Evolutionary conservation across 164 flowering plant genomes (phyloP), one percentile per base, ranked within the genome.

Genomic region (Vitis amurensis): DNA sequence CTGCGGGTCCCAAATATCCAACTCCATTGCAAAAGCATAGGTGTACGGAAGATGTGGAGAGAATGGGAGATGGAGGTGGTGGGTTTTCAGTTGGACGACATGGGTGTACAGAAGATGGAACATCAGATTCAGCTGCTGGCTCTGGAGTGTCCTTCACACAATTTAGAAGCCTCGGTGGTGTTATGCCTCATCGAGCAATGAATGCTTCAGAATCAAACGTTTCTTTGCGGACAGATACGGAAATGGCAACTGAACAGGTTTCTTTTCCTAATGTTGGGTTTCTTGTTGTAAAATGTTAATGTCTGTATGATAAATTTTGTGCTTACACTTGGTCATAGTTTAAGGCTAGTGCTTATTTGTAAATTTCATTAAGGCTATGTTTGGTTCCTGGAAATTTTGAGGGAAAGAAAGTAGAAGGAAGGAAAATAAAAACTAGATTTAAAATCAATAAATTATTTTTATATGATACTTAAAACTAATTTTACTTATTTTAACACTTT

Each of bases 51-150:
- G 27, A 23, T 23, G 27, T 23, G 27, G 27, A 23, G 27, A 23
- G 27, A 23, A 23, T 23, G 27, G 27, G 27, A 23, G 27, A 23
- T 23, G 27, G 27, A 23, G 77, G 53, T 19, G 77, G 62, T 9
- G 68, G 79, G 47, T 74, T 76, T 31, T 68, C 75, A 19, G 71
- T 47, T 70, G 80, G 72, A 51, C 31, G 55, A 60, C 58, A 68
- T 77, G 80, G 47, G 16, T 77, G 59, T 73, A 63, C 74, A 1
- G 88, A 80, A 50, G 86, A 81, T 14, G 87, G 80, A 61, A 76
- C 73, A 2, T 79, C 83, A 1, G 87, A 85, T 77, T 86, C 90
- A 9, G 85, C 78, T 44, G 73, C 77, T 30, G 86, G 91, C 73
- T 86, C 89, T 19, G 89, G 83, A 66, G 82, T 78, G 61, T 70